Base-by-base conservation (phyloP, 1,139 yeast genomes). In the Scheffersomyces cryptocercus region DNA sequence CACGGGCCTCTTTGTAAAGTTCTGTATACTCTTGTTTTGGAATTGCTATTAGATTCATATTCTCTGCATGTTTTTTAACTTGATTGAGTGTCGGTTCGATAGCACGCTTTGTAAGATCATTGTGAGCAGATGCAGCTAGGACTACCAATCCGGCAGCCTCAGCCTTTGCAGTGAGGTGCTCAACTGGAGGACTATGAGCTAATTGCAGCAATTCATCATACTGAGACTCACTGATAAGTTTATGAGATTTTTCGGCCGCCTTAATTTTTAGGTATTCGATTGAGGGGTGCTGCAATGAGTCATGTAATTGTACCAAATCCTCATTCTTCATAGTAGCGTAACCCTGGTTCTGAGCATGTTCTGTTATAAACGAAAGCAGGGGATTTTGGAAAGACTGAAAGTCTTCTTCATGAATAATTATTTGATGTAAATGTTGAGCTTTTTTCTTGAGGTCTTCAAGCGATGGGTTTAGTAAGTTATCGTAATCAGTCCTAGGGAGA, bases 31-130 rank as follows among this genome's bases (percentile, higher is more conserved):
- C 77, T 3, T 50, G 40, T 44, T 62, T 61, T 3, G 65, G 48
- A 43, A 73, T 54, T 0, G 76, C 67, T 2, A 70, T 63, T 44
- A 71, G 61, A n/a, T 65, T 62, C 41, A 60, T 63, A 29, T 48
- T 61, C 37, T 70, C 73, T 2, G 77, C 76, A 14, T 64, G 67
- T 10, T 53, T 49, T 43, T 70, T 67, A 5, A 73, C 63, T 39
- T 67, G 70, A 36, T 57, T 63, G 44, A 67, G 56, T 24, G 61
- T 55, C 38, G 75, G 75, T 5, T 58, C 55, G 39, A 63, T 48
- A 0, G 73, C 72, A n/a, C 61, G 48, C 38, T 53, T 56, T 39
- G 68, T 51, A 4, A 49, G 46, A 4, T 50, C 49, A 9, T 56
- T 51, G 26, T 63, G 43, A 1, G n/a, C 14, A 9, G 36, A 35